phyloP scores from a whole-genome alignment of 2,329 filamentous ascomycete genomes.

The Keithomyces neogunnii region DNA sequence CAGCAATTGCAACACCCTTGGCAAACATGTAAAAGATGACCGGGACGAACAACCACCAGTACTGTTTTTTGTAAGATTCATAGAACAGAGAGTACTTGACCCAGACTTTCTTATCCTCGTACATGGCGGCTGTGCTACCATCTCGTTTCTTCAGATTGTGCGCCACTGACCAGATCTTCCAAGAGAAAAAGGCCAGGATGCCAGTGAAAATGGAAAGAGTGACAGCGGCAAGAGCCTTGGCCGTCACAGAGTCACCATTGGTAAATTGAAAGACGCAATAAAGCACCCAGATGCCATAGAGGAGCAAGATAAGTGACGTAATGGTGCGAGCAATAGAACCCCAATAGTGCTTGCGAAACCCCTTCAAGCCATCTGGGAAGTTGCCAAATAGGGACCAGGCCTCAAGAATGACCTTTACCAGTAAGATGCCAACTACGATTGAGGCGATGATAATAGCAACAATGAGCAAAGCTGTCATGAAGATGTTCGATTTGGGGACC shows the following conservation, averaged over 20 bases:
- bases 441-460: conserved; percentile 79
- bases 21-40: conserved; percentile 83
- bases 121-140: conserved; percentile 65
- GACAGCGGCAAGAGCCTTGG: conserved; percentile 72
- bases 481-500: conserved; percentile 83
- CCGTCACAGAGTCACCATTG: conserved; percentile 87
- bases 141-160: conserved; percentile 64
- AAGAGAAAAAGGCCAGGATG: conserved; percentile 74
- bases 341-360: conserved; percentile 97
- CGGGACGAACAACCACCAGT: conserved; percentile 96
- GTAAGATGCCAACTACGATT: conserved; percentile 77
- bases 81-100: conserved; percentile 96
- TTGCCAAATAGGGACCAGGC: conserved; percentile 82
- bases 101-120: conserved; percentile 85
- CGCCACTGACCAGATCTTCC: conserved; percentile 72
- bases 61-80: conserved; percentile 85
- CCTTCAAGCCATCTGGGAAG: conserved; percentile 69
- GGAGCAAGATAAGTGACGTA: conserved; percentile 78
- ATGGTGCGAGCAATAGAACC: conserved; percentile 81
- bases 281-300: conserved; percentile 91
- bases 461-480: conserved; percentile 88
- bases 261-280: conserved; percentile 97
- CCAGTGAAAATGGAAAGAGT: conserved; percentile 75
- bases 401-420: conserved; percentile 88
- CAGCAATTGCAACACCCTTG: conserved; percentile 80